Conservation (phyloP, 169 alveolate species). For the Blepharisma undulans region DNA sequence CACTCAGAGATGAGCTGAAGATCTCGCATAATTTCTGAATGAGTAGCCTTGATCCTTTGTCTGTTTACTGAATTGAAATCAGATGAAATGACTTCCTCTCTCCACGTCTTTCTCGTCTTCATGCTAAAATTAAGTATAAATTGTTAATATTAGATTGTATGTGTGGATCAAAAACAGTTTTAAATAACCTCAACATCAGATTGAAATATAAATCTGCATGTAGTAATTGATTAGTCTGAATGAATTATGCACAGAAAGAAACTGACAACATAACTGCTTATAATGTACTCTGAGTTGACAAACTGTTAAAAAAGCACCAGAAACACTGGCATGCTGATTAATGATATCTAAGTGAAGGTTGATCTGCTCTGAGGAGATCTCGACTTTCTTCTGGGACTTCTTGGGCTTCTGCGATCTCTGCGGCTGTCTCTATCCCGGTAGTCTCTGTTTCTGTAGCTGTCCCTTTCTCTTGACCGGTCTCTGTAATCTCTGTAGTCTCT, state of each 20-base stretch:
- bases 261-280: not conserved
- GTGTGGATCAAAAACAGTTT: not conserved
- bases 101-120: not conserved
- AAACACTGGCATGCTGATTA: not conserved
- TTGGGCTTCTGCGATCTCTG: not conserved
- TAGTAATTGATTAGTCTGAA: not conserved
- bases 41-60: not conserved
- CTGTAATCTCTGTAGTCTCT: not conserved
- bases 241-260: not conserved
- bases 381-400: slow-evolving; percentile 6
- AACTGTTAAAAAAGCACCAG: not conserved
- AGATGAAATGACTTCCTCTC: not conserved
- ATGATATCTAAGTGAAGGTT: not conserved
- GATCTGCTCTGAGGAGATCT: not conserved
- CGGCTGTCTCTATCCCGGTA: not conserved
- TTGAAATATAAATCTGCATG: not conserved
- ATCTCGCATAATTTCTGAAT: not conserved
- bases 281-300: not conserved
- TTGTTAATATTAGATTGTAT: not conserved
- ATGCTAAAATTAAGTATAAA: not conserved
- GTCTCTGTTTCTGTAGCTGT: not conserved
- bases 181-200: not conserved
- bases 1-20: not conserved
- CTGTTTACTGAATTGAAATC: not conserved
- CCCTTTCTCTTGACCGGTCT: not conserved